Evolutionary conservation across 495 filamentous ascomycete genomes (phyloP), one percentile per base, ranked within the genome.

Genomic region (Lasiosphaeria hispida): DNA sequence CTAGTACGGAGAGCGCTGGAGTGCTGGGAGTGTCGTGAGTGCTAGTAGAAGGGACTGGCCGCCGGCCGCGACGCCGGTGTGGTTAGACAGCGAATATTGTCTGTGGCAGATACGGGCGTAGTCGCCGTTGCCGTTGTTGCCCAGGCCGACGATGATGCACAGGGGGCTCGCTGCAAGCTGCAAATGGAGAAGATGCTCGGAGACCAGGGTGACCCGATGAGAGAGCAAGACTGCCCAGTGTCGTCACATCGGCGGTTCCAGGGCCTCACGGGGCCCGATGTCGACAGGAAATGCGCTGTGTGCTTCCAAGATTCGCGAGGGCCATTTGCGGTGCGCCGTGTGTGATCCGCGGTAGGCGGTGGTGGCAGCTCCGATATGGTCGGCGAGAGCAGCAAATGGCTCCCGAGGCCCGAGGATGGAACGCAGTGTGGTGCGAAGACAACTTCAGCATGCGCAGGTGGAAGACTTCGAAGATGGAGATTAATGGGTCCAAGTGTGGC

Each of bases 21-120:
- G 23, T 5, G 23, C 23, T 30, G 23, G 23, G 5, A 30, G 23
- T 30, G 23, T 5, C 23, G 23, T 30, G 23, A 30, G 23, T 30
- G 23, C 23, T 30, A 30, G 23, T 5, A 30, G 23, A 30, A 30
- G 23, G 23, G 23, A 30, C 23, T 30, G 23, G 5, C 23, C 23
- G 23, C 23, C 5, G 23, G 23, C 23, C 23, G 23, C 23, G 23
- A 30, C 5, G 23, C 23, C 23, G 23, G 63, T 65, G 65, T 60
- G 65, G 65, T 70, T 64, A 38, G 63, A 70, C 67, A 70, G 55
- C 40, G 47, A 64, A 58, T 65, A 69, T 66, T 62, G 63, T 55
- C 42, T 58, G 60, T 64, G 56, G 30, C 42, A 62, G 63, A 59
- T 70, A 70, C 67, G 67, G 58, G 59, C 67, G 67, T 70, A 70